Percentiles rank a stretch among this genome's conserved stretches.
Conservation (phyloP, 2,329 filamentous ascomycete genomes). For the Tolypocladium sp. region DNA sequence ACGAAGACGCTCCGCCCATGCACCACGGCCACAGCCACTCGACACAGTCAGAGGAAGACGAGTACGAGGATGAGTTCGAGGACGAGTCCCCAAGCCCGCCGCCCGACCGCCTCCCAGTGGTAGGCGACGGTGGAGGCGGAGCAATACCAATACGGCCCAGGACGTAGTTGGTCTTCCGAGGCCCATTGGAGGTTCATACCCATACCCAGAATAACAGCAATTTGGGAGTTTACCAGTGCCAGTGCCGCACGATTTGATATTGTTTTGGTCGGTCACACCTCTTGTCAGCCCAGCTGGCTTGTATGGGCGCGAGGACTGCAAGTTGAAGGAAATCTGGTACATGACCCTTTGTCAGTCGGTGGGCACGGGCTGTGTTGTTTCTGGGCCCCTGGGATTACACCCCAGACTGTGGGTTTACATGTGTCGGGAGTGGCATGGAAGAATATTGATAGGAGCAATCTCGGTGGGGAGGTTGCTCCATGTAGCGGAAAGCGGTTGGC, state of each 20-base stretch:
- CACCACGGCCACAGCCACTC: slow-evolving; percentile 22
- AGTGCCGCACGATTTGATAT: background rate
- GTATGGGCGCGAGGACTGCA: background rate
- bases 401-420: background rate
- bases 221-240: no score
- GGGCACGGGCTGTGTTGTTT: background rate
- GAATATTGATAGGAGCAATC: background rate
- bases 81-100: slow-evolving; percentile 14
- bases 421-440: background rate
- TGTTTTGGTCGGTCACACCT: background rate
- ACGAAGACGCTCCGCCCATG: slow-evolving; percentile 10
- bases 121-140: slow-evolving; percentile 6
- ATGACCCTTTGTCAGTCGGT: background rate
- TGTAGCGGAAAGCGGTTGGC: background rate
- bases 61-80: slow-evolving; percentile 25
- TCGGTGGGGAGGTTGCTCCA: slow-evolving; percentile 1
- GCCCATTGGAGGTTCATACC: background rate
- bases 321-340: background rate
- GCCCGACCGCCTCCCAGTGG: slow-evolving; percentile 5
- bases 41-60: slow-evolving; percentile 26
- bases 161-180: slow-evolving; percentile 4
- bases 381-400: background rate
- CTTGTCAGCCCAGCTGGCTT: background rate
- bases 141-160: slow-evolving; percentile 5
- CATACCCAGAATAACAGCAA: background rate